Conservation (phyloP, 1,284 basidiomycete species). For the Boletus smithii region DNA sequence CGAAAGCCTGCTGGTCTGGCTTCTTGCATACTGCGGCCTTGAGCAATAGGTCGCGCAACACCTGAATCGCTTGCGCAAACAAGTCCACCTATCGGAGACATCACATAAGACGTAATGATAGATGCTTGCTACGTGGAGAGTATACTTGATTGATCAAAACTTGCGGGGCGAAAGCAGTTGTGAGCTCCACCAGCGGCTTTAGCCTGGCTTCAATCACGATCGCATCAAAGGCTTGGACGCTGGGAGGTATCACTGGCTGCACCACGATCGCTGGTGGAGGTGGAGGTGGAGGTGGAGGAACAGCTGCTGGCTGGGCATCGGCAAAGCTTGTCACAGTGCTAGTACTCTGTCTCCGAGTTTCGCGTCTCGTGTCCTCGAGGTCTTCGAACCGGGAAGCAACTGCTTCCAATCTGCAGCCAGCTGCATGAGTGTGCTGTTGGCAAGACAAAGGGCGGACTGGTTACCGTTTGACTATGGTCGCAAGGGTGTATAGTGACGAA, state of each 20-base stretch:
- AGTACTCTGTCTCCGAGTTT: slow-evolving; percentile 25
- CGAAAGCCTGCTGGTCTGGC: slow-evolving; percentile 64
- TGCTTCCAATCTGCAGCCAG: slow-evolving; percentile 69
- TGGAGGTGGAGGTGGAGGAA: slow-evolving; percentile 41
- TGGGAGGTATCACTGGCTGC: slow-evolving; percentile 49
- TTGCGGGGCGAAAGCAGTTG: slow-evolving; percentile 69
- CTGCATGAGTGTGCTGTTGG: slow-evolving; percentile 5
- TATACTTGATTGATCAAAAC: slow-evolving; percentile 77
- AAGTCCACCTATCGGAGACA: slow-evolving; percentile 54
- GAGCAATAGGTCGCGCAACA: slow-evolving; percentile 68
- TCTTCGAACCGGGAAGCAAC: slow-evolving; percentile 95
- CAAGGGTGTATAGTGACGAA: slow-evolving; percentile 62
- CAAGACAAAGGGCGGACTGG: slow-evolving; percentile 21
- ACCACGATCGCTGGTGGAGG: slow-evolving; percentile 35
- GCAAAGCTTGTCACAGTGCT: slow-evolving; percentile 31
- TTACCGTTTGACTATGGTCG: slow-evolving; percentile 82
- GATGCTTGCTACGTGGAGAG: slow-evolving; percentile 15
- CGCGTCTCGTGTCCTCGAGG: slow-evolving; percentile 54
- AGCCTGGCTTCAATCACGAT: slow-evolving; percentile 69
- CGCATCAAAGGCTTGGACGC: slow-evolving; percentile 74
- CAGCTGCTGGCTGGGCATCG: slow-evolving; percentile 33
- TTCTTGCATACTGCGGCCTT: slow-evolving; percentile 76
- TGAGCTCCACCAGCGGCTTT: slow-evolving; percentile 70
- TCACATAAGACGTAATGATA: slow-evolving; percentile 6
- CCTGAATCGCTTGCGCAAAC: slow-evolving; percentile 67